Evolutionary conservation across 1,284 basidiomycete species (phyloP), one percentile per base, ranked within the genome.

Genomic region (Ceratorhiza oryzae-sativae): DNA sequence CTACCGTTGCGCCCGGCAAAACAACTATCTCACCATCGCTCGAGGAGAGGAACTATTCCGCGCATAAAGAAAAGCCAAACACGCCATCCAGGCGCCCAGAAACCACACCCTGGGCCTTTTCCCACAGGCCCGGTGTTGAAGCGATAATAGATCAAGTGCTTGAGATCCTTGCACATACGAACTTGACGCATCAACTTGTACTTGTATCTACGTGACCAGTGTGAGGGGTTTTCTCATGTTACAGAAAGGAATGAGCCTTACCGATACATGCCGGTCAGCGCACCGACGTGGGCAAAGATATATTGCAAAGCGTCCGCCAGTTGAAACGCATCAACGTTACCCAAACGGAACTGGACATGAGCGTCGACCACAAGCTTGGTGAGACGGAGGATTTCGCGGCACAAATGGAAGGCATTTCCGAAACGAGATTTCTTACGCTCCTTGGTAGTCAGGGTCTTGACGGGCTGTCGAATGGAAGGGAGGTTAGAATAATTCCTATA

Each of bases 151-250:
- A 95, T 96, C 76, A 98, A 82, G 80, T 98, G 95, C 85, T 99
- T 99, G 79, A 99, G 82, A 81, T 99, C 97, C 87, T 99, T 99
- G 79, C 95, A 98, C 91, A 97, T 96, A 74, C 97, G 92, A 59
- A 99, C 96, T 88, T 99, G 97, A 79, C 94, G 88, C 97, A 99
- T 99, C 75, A 99, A 86, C 90, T 98, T 98, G 85, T 98, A 98
- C 86, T 98, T 99, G 86, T 98, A 84, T 32, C 74, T 73, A 46
- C 58, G 67, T 41, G 74, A 70, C 65, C 18, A 20, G 30, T 18
- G 39, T 10, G 32, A 42, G 30, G 25, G 6, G 5, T 59, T 23
- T 18, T 4, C 12, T 12, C 15, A 2, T 59, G 4, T 3, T 9
- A 25, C 6, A 42, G 20, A 25, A 3, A 12, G n/a, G 10, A 32